Base-by-base conservation (phyloP, 768 basidiomycete genomes). In the Collybia sordida region DNA sequence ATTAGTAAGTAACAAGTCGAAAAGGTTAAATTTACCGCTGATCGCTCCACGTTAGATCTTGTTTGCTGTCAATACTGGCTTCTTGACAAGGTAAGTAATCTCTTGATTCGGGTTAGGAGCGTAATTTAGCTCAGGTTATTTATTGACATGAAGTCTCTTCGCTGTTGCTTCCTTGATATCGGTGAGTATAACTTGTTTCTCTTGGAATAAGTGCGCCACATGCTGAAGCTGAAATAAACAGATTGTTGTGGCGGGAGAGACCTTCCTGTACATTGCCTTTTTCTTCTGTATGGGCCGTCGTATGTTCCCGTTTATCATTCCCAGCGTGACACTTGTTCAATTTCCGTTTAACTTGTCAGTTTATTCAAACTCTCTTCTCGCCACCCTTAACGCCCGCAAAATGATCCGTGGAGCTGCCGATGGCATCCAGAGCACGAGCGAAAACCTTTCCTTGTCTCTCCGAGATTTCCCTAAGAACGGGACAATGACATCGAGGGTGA, bases 361-460 rank as follows among this genome's bases (percentile, higher is more conserved):
- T 4, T 84, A 83, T 59, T 76, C 78, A 35, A 84, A 83, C 59
- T 74, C 80, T 4, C 74, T 84, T n/a, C 72, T 84, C 8, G 80
- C 80, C 0, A 82, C 81, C 0, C 71, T 83, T 44, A 84, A 84
- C 44, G 78, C 78, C 9, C 70, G 81, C 4, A 75, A 74, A 45
- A 71, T 69, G 65, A 72, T 82, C 45, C 73, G 73, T 34, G 68
- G 63, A 6, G 58, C 72, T 0, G 64, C 65, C 2, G 72, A 73
- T 36, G 69, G 64, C 3, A 61, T 75, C 11, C 65, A 73, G 42
- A 75, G 57, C 53, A 73, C 72, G 19, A 73, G 71, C 47, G 73
- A 74, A 22, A 67, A 73, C 44, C 36, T 72, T 22, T 69, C 71
- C 15, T 56, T 74, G 4, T 75, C 74, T 14, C 57, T 73, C 24